A percentile compares a stretch with the other conserved stretches of the same genome.
These are phyloP conservation scores for Mediolabrus comicus DNA, from an alignment of 108 stramenopile species.

Conservation along the genomic window DNA sequence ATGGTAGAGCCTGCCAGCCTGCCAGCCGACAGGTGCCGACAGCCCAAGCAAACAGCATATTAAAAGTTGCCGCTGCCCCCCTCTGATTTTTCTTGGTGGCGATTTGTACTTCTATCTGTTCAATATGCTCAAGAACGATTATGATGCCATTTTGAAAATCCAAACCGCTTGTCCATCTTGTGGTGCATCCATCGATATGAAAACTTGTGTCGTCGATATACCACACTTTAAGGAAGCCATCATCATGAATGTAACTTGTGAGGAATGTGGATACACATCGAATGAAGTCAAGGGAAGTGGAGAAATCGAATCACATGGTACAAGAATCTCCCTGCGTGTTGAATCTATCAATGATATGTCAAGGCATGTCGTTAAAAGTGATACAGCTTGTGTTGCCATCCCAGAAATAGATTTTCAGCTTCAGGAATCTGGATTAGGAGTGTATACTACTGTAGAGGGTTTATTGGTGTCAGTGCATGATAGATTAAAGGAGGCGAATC, in stretches of 20 bases:
- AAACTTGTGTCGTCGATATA: slow-evolving; percentile 85
- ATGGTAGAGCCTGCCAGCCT: too few relatives aligned
- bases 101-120: too few relatives aligned
- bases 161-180: slow-evolving; percentile 63
- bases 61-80: too few relatives aligned
- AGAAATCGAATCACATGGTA: slow-evolving; percentile 76
- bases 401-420: slow-evolving; percentile 76
- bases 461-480: slow-evolving; percentile 71
- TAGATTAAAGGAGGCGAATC: slow-evolving; percentile 58
- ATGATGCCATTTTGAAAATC: slow-evolving; percentile 32
- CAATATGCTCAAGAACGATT: neutral
- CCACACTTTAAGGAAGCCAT: slow-evolving; percentile 95
- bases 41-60: too few relatives aligned
- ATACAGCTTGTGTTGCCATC: slow-evolving; percentile 75
- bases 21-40: too few relatives aligned
- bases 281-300: slow-evolving; percentile 94
- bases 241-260: slow-evolving; percentile 88
- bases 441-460: slow-evolving; percentile 93
- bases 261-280: slow-evolving; percentile 79
- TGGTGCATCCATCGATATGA: slow-evolving; percentile 36
- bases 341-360: slow-evolving; percentile 60
- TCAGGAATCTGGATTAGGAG: slow-evolving; percentile 70
- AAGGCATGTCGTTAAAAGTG: slow-evolving; percentile 83
- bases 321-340: slow-evolving; percentile 56
- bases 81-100: too few relatives aligned